phyloP scores from a whole-genome alignment of 495 filamentous ascomycete species.

The Aspergillus saccharolyticus region DNA sequence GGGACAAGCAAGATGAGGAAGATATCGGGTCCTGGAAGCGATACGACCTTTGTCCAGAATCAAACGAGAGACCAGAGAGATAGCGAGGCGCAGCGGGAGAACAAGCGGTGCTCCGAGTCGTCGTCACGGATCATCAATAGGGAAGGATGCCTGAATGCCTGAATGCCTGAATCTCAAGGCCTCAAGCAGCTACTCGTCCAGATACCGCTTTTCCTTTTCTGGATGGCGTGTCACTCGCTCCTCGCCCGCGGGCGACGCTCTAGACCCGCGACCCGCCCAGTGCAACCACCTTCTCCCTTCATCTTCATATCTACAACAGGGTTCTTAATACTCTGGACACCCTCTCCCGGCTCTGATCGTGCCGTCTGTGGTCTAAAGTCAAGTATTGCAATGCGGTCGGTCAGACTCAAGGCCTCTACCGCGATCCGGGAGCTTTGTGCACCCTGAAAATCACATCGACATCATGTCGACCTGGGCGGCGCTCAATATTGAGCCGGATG shows the following conservation, averaged over 20 bases:
- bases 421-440: slow-evolving; percentile 9
- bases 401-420: slow-evolving; percentile 1
- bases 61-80: slow-evolving; percentile 7
- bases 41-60: slow-evolving; percentile 10
- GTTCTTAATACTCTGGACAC: not conserved
- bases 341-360: not conserved
- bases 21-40: slow-evolving; percentile 9
- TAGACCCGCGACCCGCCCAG: slow-evolving; percentile 4
- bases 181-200: slow-evolving; percentile 16
- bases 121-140: slow-evolving; percentile 16
- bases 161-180: too few relatives aligned
- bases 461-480: slow-evolving; percentile 62
- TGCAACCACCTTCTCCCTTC: not conserved
- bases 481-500: slow-evolving; percentile 89
- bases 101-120: too few relatives aligned
- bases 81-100: slow-evolving; percentile 1
- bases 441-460: slow-evolving; percentile 21
- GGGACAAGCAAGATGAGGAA: slow-evolving; percentile 9
- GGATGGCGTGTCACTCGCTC: slow-evolving; percentile 29
- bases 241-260: not conserved
- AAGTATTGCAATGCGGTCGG: slow-evolving; percentile 20
- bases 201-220: slow-evolving; percentile 27
- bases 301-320: not conserved
- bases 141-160: slow-evolving; percentile 11
- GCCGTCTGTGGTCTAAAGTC: not conserved